Evolutionary conservation across 345 rosid genomes (phyloP), one percentile per base, ranked within the genome.

Genomic region (Melastoma malabathricum): DNA sequence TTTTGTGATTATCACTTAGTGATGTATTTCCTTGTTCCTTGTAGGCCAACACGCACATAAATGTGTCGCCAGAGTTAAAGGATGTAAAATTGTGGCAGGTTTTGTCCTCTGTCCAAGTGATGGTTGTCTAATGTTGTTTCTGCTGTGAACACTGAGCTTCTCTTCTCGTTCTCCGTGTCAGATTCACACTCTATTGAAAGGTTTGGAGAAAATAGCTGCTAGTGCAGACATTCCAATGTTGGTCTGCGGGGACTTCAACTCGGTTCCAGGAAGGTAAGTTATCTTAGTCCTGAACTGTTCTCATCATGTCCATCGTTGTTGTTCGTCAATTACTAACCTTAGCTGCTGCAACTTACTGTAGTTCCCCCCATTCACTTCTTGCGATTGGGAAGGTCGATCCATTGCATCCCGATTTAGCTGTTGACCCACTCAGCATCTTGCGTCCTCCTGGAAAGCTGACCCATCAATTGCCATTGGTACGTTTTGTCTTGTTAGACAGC

Each of bases 11-110:
- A 34, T 9, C 5, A 34, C 41, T 6, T 34, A 34, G 41, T 34
- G 41, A 51, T 6, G 16, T 34, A 15, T 20, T 51, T 51, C 44
- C 44, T 17, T 39, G 53, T 69, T 44, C 48, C 44, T 7, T 73
- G 56, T 74, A 92, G 98, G 98, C 98, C 20, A 93, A 93, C 66
- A 93, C 97, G 1, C 97, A 88, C 75, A 95, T 93, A 44, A 84
- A 80, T 18, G 83, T 88, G 29, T 77, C 74, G 51, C 90, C 77
- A 46, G 99, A 93, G 50, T 67, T 87, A 57, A 83, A 83, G 73
- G 99, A 93, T 73, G 97, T 93, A 51, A 84, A 93, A 82, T 84
- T 85, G 56, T 93, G 97, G 99, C 99, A 93, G 99, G 97, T 92
- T 43, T 44, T 47, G 16, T 12, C 44, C n/a, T 20, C 41, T 34